phyloP scores from a whole-genome alignment of 164 flowering plant species.

The Macadamia tetraphylla region DNA sequence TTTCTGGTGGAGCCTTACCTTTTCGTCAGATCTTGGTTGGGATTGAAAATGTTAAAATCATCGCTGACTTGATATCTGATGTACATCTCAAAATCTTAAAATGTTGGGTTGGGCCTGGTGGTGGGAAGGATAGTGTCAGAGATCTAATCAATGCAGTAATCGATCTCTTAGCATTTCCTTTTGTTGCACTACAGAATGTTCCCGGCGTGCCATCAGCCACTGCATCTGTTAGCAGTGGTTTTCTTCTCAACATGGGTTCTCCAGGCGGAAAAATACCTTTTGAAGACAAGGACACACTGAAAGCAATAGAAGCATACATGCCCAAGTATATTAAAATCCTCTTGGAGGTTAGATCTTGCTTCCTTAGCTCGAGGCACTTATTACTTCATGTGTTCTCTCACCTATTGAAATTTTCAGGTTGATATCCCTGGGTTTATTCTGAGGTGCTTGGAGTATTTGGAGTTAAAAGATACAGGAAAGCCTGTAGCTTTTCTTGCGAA shows the following conservation, averaged over 20 bases:
- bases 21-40: constrained; percentile 70
- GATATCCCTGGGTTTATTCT: constrained; percentile 63
- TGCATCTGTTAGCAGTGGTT: constrained; percentile 90
- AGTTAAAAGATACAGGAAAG: constrained; percentile 57
- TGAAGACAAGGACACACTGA: constrained; percentile 64
- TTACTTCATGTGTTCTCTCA: constrained; percentile 11
- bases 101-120: constrained; percentile 89
- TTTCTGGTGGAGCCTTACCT: constrained; percentile 62
- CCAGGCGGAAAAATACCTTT: constrained; percentile 66
- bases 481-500: constrained; percentile 94
- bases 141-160: constrained; percentile 65
- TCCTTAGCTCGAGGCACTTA: not conserved
- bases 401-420: constrained; percentile 44
- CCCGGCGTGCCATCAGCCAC: constrained; percentile 69
- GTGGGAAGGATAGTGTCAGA: constrained; percentile 74
- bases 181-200: constrained; percentile 77
- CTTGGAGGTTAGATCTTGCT: constrained; percentile 52
- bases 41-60: constrained; percentile 55
- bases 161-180: constrained; percentile 92
- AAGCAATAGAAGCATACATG: constrained; percentile 70
- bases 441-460: constrained; percentile 68
- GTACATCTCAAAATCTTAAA: constrained; percentile 67
- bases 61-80: constrained; percentile 57
- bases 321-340: constrained; percentile 70
- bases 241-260: constrained; percentile 71